Base-by-base conservation (phyloP, 352 stramenopile species). In the Phytophthora chlamydospora region DNA sequence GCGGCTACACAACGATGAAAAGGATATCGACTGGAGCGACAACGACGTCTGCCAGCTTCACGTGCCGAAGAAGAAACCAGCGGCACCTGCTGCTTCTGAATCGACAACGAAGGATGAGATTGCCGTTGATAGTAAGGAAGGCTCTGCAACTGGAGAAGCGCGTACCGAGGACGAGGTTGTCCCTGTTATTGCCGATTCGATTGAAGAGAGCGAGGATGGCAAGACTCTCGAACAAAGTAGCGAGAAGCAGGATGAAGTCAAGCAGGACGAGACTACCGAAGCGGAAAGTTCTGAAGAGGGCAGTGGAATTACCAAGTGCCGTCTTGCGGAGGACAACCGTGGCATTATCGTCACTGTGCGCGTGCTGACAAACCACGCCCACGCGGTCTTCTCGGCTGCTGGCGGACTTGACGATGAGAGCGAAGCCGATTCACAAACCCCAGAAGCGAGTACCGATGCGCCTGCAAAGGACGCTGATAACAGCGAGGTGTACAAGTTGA, bases 21-120 rank as follows among this genome's bases (percentile, higher is more conserved):
- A 86, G 31, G 79, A 85, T 71, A 70, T 81, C 19, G 64, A 83
- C 32, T 92, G 83, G 83, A 61, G 57, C 14, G 79, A 86, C 41
- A 66, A 71, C 11, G 67, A 80, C 47, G 58, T 77, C 10, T 92
- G 80, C 24, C 71, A 71, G 13, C 44, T 90, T 6, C 48, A 66
- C 7, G 58, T 89, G 19, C 80, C 80, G 9, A 78, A 83, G 34
- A 68, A 72, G 27, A 68, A 70, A 16, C 35, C 55, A 29, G 54
- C 33, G 0, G 65, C 55, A 16, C 46, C 46, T 39, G 16, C 62
- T 44, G 52, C 36, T 39, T 12, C 32, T 34, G 62, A 36, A 2
- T 33, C 29, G 61, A 16, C 21, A 13, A 32, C 31, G 33, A 68
- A 69, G n/a, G 46, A 55, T 14, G 33, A n/a, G 35, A 9, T 7